These are phyloP conservation scores for Pseudopithomyces chartarum DNA, from an alignment of 2,329 filamentous ascomycete species.

Conservation along the genomic window DNA sequence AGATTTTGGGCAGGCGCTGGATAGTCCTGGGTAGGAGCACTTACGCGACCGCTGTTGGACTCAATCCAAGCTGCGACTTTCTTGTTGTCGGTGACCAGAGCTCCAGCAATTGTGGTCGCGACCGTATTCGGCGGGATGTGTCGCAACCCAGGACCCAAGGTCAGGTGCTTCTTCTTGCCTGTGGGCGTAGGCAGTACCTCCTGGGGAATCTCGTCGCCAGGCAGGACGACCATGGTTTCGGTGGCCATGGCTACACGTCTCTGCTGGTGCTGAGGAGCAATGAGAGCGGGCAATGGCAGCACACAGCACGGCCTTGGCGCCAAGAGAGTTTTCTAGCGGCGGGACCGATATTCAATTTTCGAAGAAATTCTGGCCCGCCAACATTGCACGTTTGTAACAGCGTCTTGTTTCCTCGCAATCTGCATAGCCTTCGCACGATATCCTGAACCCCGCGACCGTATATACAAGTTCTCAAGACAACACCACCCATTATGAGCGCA, in stretches of 20 bases:
- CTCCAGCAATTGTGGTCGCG: constrained; percentile 69
- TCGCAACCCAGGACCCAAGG: constrained; percentile 81
- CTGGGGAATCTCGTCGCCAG: constrained; percentile 75
- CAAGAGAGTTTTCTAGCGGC: constrained; percentile 17
- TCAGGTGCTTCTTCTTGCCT: constrained; percentile 70
- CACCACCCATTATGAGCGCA: constrained; percentile 52
- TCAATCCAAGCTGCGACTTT: constrained; percentile 84
- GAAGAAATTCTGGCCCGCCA: background rate
- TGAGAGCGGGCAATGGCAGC: background rate
- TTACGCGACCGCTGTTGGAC: constrained; percentile 69
- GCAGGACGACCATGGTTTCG: constrained; percentile 70
- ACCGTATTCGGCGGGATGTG: constrained; percentile 79
- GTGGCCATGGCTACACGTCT: constrained; percentile 55
- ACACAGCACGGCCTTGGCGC: constrained; percentile 8
- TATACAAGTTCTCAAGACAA: background rate
- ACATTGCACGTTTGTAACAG: background rate
- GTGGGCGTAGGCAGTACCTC: constrained; percentile 67
- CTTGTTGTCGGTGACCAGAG: constrained; percentile 68
- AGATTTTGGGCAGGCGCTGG: background rate
- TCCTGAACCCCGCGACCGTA: background rate
- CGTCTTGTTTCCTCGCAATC: background rate
- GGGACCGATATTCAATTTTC: constrained; percentile 2
- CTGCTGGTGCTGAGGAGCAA: background rate
- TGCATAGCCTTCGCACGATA: background rate
- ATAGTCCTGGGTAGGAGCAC: constrained; percentile 25